phyloP scores from a whole-genome alignment of 2,329 filamentous ascomycete species.

The Fusarium mexicanum region DNA sequence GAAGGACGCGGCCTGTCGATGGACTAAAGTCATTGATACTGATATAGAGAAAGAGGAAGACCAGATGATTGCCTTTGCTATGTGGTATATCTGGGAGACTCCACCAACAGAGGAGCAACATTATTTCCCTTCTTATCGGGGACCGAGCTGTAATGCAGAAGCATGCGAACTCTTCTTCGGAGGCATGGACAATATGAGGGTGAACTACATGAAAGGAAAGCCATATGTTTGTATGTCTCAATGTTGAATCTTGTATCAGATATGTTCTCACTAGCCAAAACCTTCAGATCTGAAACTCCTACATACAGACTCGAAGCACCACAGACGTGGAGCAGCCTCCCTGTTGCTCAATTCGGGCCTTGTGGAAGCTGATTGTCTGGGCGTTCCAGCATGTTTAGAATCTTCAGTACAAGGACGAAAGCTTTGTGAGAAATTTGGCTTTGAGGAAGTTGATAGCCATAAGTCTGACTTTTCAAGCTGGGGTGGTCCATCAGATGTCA shows the following conservation, averaged over 20 bases:
- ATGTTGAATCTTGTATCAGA: no score
- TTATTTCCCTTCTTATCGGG: conserved; percentile 40
- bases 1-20: conserved; percentile 44
- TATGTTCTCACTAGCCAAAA: neutral
- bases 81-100: conserved; percentile 48
- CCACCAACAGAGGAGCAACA: conserved; percentile 29
- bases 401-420: conserved; percentile 45
- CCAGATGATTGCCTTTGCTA: conserved; percentile 49
- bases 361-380: conserved; percentile 50
- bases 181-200: conserved; percentile 44
- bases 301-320: conserved; percentile 51
- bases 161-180: conserved; percentile 47
- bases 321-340: conserved; percentile 48
- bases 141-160: conserved; percentile 47
- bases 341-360: conserved; percentile 49
- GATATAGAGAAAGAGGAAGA: conserved; percentile 40
- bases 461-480: conserved; percentile 44
- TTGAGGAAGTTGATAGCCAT: conserved; percentile 44
- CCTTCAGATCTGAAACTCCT: conserved; percentile 50
- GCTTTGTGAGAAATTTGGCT: conserved; percentile 51
- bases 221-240: conserved; percentile 49
- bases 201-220: conserved; percentile 45
- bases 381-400: conserved; percentile 51
- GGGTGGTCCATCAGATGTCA: conserved; percentile 38
- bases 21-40: conserved; percentile 51